phyloP scores from a whole-genome alignment of 371 early-diverging fungal species.

The Lichtheimia hyalospora region DNA sequence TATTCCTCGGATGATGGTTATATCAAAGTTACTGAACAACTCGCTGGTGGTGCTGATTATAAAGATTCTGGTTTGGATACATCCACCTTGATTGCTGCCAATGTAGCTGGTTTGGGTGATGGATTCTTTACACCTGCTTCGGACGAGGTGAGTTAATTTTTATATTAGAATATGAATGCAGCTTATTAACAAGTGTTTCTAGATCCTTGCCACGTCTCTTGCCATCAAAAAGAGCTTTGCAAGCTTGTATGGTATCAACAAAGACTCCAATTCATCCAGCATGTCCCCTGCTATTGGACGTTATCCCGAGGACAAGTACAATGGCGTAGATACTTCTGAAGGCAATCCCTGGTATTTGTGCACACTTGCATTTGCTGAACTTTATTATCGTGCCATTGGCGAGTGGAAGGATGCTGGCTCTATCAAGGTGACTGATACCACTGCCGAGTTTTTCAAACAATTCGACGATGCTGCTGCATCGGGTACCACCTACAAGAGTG shows the following conservation, averaged over 20 bases:
- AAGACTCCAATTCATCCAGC: conserved; percentile 4
- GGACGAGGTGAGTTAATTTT: conserved; percentile 21
- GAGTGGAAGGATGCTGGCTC: conserved; percentile 29
- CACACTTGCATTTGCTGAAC: conserved; percentile 65
- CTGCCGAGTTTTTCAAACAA: conserved; percentile 36
- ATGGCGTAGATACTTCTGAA: conserved; percentile 52
- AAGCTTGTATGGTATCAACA: conserved; percentile 58
- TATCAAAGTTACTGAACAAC: conserved; percentile 40
- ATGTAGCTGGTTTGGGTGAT: conserved; percentile 39
- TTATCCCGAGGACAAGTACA: conserved; percentile 74
- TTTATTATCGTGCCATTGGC: conserved; percentile 55
- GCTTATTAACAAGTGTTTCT: neutral
- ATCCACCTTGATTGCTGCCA: conserved; percentile 63
- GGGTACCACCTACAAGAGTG: conserved; percentile 27
- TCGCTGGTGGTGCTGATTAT: conserved; percentile 28
- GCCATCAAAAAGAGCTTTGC: conserved; percentile 44
- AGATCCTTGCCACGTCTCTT: conserved; percentile 54
- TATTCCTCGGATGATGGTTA: conserved; percentile 38
- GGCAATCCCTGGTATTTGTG: conserved; percentile 80
- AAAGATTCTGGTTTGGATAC: conserved; percentile 56
- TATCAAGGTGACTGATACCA: conserved; percentile 41
- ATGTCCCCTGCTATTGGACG: conserved; percentile 62
- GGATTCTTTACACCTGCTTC: conserved; percentile 47
- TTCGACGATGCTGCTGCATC: conserved; percentile 18
- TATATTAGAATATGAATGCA: neutral